Base-by-base conservation (phyloP, 75 land plant genomes). In the Cunninghamia lanceolata region DNA sequence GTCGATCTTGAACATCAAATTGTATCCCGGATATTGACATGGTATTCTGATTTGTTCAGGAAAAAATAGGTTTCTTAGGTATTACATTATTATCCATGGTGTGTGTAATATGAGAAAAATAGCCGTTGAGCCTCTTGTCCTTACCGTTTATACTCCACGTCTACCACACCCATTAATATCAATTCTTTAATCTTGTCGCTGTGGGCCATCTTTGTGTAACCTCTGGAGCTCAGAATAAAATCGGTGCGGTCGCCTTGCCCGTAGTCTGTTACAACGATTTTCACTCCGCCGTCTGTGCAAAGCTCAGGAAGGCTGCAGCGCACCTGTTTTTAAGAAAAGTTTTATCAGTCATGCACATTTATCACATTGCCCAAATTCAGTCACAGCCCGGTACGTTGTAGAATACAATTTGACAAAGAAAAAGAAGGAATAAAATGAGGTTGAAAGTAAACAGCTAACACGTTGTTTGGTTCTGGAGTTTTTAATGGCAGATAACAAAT, bases 271-370 rank as follows among this genome's bases (percentile, higher is more conserved):
- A 92, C 90, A 9, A 91, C 95, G 43, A 91, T 86, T 2, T 87
- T 94, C 56, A 85, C 92, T 75, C 95, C 95, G 0, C 89, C 87
- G 74, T 92, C 89, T 25, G 91, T 87, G 89, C 95, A 94, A 56
- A 87, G 89, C 35, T 87, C 56, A 0, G 43, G 80, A 86, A 89
- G 87, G 7, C 84, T 91, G 85, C 93, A 93, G 81, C 89, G 86
- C 43, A 93, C 93, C 95, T 93, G 25, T 9, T 16, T 76, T 50
- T 50, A 1, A 14, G 50, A 50, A 14, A 50, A 1, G 16, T 14
- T 14, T 50, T 50, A 50, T 50, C 14, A 50, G 3, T 1, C 42
- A 1, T 40, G 42, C 42, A 40, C 42, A 40, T 40, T 40, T 40
- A 40, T 40, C 42, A 40, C 42, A 1, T 40, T 40, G 42, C 42